A percentile compares a stretch with the other conserved stretches of the same genome.
phyloP scores from a whole-genome alignment of 2,329 filamentous ascomycete genomes.

The Cryphonectria nitschkei region DNA sequence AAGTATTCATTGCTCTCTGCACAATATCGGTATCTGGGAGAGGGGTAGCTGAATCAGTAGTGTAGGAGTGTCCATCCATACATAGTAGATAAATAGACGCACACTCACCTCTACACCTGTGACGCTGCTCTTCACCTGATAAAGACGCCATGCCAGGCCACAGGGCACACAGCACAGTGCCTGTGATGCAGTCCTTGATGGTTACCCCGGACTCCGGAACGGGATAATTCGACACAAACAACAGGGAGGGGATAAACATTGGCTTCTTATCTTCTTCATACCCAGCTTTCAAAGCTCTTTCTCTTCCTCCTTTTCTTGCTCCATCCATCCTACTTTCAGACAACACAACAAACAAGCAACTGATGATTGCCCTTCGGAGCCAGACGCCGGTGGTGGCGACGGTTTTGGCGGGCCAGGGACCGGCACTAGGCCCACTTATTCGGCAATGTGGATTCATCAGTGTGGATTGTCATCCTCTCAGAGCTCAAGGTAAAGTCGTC shows the following conservation, averaged over 20 bases:
- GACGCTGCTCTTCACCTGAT: not conserved
- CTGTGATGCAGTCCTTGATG: not conserved
- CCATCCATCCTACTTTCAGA: not conserved
- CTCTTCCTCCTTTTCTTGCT: not conserved
- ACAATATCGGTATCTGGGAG: not conserved
- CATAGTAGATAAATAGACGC: not conserved
- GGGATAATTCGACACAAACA: not conserved
- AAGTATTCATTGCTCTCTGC: not conserved
- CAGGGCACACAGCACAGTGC: not conserved
- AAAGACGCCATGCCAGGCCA: not conserved
- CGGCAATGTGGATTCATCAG: not conserved
- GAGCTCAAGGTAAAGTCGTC: conserved; percentile 8
- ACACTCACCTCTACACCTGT: not conserved
- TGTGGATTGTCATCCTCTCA: not conserved
- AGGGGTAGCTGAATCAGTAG: not conserved
- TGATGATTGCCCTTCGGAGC: not conserved
- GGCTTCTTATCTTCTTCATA: not conserved
- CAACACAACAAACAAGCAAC: not conserved
- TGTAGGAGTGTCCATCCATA: not conserved
- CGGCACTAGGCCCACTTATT: conserved; percentile 1
- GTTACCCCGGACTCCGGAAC: not conserved
- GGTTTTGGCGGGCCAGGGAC: not conserved
- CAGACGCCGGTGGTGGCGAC: not conserved
- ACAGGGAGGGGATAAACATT: not conserved
- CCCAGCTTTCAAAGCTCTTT: not conserved